Conservation (phyloP, 2,329 filamentous ascomycete genomes). For the Epichloe scottii region DNA sequence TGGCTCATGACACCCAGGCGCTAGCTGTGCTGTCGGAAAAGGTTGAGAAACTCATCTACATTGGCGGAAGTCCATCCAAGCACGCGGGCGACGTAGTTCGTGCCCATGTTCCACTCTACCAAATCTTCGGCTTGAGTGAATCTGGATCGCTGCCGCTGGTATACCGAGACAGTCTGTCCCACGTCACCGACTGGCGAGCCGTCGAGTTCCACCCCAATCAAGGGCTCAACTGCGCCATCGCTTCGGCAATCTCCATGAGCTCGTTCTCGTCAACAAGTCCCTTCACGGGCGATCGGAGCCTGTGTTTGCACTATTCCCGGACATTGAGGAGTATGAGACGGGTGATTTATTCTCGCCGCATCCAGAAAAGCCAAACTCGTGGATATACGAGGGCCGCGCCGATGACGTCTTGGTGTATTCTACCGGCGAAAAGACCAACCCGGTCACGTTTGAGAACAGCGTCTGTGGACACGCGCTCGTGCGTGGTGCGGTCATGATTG, state of each 20-base stretch:
- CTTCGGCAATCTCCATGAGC: not conserved
- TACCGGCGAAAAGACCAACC: conserved; percentile 7
- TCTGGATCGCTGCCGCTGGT: conserved; percentile 2
- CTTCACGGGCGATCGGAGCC: not conserved
- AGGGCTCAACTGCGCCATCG: conserved; percentile 1
- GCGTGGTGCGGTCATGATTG: conserved; percentile 2
- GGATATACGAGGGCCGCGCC: conserved; percentile 1
- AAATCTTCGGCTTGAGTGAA: conserved; percentile 2
- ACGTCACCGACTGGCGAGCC: not conserved
- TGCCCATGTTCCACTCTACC: not conserved
- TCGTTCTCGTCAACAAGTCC: not conserved
- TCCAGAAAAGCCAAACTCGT: not conserved
- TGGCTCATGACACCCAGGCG: not conserved
- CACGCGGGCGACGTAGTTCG: not conserved
- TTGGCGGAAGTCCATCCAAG: not conserved
- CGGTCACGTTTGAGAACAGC: conserved; percentile 1
- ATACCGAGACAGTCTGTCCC: not conserved
- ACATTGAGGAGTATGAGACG: conserved; percentile 1
- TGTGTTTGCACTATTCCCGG: not conserved
- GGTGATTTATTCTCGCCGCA: conserved; percentile 4
- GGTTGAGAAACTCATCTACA: not conserved
- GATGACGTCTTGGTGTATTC: conserved; percentile 6
- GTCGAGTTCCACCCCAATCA: conserved; percentile 1
- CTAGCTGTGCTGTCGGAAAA: not conserved
- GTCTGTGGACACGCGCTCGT: conserved; percentile 2